Evolutionary conservation across 805 yeast species (phyloP).

Genomic region (Danielia oregonensis): DNA sequence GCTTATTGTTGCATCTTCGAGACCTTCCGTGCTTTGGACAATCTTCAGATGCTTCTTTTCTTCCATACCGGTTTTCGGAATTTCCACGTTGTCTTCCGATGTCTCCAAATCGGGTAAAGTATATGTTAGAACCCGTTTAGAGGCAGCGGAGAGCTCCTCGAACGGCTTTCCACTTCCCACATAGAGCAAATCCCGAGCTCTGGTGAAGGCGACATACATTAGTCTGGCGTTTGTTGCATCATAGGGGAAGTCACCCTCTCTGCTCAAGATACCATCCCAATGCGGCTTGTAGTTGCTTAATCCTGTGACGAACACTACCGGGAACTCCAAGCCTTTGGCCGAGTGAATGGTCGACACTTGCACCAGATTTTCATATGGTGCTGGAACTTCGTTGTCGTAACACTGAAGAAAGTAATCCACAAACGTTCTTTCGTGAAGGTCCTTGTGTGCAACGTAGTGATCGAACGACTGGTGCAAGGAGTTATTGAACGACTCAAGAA

Average conservation of each 20-base stretch:
- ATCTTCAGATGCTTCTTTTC: too few species aligned
- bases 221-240: slow-evolving; percentile 35
- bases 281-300: slow-evolving; percentile 1
- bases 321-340: slow-evolving; percentile 72
- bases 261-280: slow-evolving; percentile 11
- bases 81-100: too few species aligned
- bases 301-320: slow-evolving; percentile 53
- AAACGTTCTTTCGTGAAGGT: slow-evolving; percentile 17
- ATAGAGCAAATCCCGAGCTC: slow-evolving; percentile 51
- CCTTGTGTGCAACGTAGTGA: slow-evolving; percentile 4
- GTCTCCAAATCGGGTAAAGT: too few species aligned
- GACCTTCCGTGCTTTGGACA: too few species aligned
- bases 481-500: slow-evolving; percentile 12
- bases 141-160: too few species aligned
- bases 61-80: too few species aligned
- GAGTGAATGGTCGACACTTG: slow-evolving; percentile 68
- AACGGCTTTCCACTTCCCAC: slow-evolving; percentile 19
- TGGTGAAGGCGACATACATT: slow-evolving; percentile 63
- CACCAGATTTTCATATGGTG: slow-evolving; percentile 28
- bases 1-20: too few species aligned
- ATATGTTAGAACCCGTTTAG: too few species aligned
- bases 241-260: background rate
- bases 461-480: slow-evolving; percentile 14
- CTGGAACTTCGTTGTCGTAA: slow-evolving; percentile 35
- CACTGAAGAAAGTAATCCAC: slow-evolving; percentile 38